phyloP scores from a whole-genome alignment of 345 rosid species.

The Populus alba region DNA sequence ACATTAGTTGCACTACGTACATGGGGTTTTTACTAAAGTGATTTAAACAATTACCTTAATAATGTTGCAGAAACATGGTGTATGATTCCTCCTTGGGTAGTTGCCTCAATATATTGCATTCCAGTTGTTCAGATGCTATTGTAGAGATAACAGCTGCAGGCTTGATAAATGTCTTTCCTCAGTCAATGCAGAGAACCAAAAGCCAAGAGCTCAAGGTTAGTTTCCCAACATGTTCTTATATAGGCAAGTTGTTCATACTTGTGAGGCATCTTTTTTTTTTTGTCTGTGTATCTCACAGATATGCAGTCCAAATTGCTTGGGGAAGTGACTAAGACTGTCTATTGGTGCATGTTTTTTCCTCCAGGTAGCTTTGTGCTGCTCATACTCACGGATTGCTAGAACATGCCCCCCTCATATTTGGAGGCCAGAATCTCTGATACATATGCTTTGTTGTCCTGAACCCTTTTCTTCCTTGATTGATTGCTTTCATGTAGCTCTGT shows the following conservation, averaged over 20 bases:
- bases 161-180: slow-evolving; percentile 52
- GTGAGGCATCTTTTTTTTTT: neutral
- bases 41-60: neutral
- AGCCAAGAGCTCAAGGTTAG: slow-evolving; percentile 85
- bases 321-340: neutral
- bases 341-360: neutral
- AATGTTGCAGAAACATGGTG: slow-evolving; percentile 45
- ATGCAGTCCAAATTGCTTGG: neutral
- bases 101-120: slow-evolving; percentile 60
- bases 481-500: slow-evolving; percentile 63
- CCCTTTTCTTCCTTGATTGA: slow-evolving; percentile 66
- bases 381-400: slow-evolving; percentile 64
- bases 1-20: slow-evolving; percentile 1
- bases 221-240: slow-evolving; percentile 1
- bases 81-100: slow-evolving; percentile 81
- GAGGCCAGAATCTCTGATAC: slow-evolving; percentile 67
- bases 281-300: neutral
- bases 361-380: slow-evolving; percentile 78
- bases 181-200: slow-evolving; percentile 63
- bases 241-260: slow-evolving; percentile 8
- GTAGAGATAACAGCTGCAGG: slow-evolving; percentile 68
- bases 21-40: neutral
- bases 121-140: slow-evolving; percentile 67
- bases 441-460: slow-evolving; percentile 55
- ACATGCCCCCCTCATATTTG: slow-evolving; percentile 74